A percentile compares a stretch with the other conserved stretches of the same genome.
These are phyloP conservation scores for Fusarium graminum DNA, from an alignment of 2,329 filamentous ascomycete species.

Conservation along the genomic window DNA sequence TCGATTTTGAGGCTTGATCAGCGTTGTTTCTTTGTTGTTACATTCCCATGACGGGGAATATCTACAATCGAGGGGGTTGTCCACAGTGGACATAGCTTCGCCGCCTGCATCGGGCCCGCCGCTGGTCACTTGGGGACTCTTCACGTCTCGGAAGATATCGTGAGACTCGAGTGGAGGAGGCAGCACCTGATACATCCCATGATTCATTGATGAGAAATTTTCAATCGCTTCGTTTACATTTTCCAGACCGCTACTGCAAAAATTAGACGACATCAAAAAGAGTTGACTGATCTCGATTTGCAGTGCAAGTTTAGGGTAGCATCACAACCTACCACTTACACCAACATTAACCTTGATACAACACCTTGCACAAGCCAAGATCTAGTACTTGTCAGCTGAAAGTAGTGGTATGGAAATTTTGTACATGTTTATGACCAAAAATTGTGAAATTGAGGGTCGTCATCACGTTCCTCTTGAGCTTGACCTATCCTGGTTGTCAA, in stretches of 20 bases:
- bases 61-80: constrained; percentile 22
- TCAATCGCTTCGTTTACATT: background rate
- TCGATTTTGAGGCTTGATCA: too few relatives aligned
- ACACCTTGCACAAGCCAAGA: constrained; percentile 12
- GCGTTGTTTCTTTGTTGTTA: constrained; percentile 8
- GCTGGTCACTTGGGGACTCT: constrained; percentile 9
- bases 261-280: background rate
- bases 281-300: background rate
- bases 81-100: constrained; percentile 34
- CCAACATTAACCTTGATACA: background rate
- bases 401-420: constrained; percentile 13
- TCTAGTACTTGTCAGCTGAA: background rate
- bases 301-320: constrained; percentile 29
- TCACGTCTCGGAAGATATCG: constrained; percentile 18
- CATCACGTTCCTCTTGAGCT: constrained; percentile 20
- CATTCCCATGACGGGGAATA: constrained; percentile 24
- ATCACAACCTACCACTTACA: constrained; percentile 6
- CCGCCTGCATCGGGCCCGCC: constrained; percentile 33
- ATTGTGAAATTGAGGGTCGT: constrained; percentile 22
- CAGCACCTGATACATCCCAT: constrained; percentile 9
- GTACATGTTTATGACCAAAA: constrained; percentile 34
- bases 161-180: constrained; percentile 22
- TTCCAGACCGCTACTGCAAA: constrained; percentile 13
- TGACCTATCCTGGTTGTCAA: constrained; percentile 22
- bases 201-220: constrained; percentile 25